Base-by-base conservation (phyloP, 257 asterid genomes). In the Gentiana dahurica region DNA sequence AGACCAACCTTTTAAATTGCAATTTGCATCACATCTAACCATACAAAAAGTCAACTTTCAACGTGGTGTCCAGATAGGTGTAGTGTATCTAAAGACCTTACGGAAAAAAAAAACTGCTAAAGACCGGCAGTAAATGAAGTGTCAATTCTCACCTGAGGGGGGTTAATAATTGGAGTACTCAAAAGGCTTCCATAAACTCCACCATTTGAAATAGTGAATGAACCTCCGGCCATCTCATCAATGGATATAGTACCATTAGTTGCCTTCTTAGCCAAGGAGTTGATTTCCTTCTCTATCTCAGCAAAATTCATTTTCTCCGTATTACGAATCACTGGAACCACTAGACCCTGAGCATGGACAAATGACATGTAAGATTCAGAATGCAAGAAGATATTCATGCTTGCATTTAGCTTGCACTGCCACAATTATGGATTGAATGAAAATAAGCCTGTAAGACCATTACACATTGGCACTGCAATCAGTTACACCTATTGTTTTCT, bases 211-310 rank as follows among this genome's bases (percentile, higher is more conserved):
- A 92, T 92, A 53, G 98, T 92, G 71, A 92, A 88, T 4, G 97
- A 73, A 37, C 95, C 95, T 32, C 98, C 97, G 15, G 97, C 96
- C 97, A 92, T 92, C 80, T 92, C 98, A 61, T 92, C 98, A 65
- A 92, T 92, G 49, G 99, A 92, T 61, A 92, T 79, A 6, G 91
- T 81, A 69, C 99, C 99, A 55, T 73, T 84, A 67, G 6, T 79
- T 66, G 98, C 97, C 85, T 80, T 92, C 75, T 92, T 88, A 10
- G 95, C 98, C 61, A 92, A 89, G 12, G 72, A 64, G 71, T 92
- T 92, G 3, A 92, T 92, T 67, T 70, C 86, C 75, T 92, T 92
- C 64, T 92, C 98, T 53, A 92, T 93, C 76, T 88, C 95, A 33
- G 98, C 98, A 60, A 92, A 92, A 71, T 92, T 83, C 98, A 88